Percentiles rank a stretch among this genome's conserved stretches.
Conservation (phyloP, 352 stramenopile species). For the Phytophthora macrochlamydospora region DNA sequence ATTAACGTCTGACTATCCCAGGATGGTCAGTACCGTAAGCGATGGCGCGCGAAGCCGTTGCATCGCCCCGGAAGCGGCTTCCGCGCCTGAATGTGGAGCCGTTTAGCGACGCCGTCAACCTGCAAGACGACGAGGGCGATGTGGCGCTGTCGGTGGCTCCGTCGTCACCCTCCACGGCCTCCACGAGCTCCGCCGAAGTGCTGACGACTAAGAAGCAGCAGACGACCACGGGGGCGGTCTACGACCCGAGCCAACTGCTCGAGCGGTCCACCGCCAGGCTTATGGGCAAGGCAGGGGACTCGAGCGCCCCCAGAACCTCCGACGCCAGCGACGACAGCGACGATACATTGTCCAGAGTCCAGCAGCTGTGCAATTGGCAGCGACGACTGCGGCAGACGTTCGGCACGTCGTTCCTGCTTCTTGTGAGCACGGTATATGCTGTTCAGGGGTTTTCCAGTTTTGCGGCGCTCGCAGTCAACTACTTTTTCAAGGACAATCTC, state of each 20-base stretch:
- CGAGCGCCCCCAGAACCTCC: conserved; percentile 9
- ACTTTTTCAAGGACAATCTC: conserved; percentile 97
- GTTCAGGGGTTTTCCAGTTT: conserved; percentile 95
- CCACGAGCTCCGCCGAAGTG: conserved; percentile 20
- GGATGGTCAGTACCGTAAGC: background rate
- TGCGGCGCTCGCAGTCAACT: conserved; percentile 92
- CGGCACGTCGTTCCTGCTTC: conserved; percentile 67
- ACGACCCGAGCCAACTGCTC: conserved; percentile 11
- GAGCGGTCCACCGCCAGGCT: conserved; percentile 23
- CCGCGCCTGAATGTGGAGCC: conserved; percentile 24
- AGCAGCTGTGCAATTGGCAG: conserved; percentile 61
- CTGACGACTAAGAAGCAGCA: conserved; percentile 9
- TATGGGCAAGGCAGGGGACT: conserved; percentile 12
- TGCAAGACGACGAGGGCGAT: conserved; percentile 7
- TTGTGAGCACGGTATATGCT: conserved; percentile 91
- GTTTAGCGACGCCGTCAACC: background rate
- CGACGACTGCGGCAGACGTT: conserved; percentile 65
- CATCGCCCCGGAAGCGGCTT: conserved; percentile 36
- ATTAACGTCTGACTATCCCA: too few species aligned
- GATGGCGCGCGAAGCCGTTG: conserved; percentile 12
- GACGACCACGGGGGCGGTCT: background rate
- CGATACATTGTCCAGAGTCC: conserved; percentile 25
- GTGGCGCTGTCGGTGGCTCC: conserved; percentile 16
- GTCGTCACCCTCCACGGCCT: conserved; percentile 31
- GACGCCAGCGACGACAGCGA: conserved; percentile 22